Evolutionary conservation across 257 asterid species (phyloP), one percentile per base, ranked within the genome.

Genomic region (Misopates orontium): DNA sequence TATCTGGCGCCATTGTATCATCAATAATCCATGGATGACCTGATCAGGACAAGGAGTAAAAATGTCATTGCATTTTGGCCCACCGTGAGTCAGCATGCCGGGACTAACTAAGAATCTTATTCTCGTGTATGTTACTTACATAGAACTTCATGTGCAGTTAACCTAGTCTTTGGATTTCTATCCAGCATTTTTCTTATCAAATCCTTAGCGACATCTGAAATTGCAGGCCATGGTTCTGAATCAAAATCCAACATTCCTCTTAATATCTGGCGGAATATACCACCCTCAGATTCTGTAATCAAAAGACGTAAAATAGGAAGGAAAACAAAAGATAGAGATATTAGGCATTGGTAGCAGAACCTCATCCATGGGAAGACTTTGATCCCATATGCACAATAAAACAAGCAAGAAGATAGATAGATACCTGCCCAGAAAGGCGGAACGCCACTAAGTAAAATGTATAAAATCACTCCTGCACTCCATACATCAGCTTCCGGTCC

Each of bases 1-100:
- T 88, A 73, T 88, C 95, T 28, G 96, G 96, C 45, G 95, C 90
- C 82, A 84, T 74, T 68, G 81, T 84, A 84, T 85, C 91, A 71
- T 68, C 85, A 49, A 83, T 79, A 71, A 88, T 84, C 95, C 96
- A 88, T 39, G 95, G 95, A 78, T 88, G 95, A 69, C 89, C 96
- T 88, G 72, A 31, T 54, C 20, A 47, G 57, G 56, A 77, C 57
- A 64, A 50, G 24, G 53, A 62, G 63, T 55, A 8, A 45, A 45
- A 45, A 45, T 12, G 19, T 45, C 51, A 45, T 45, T 45, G 19
- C 19, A 45, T 45, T 45, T 45, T 45, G 51, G 18, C 12, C 10
- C 1, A n/a, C 51, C 51, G 51, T n/a, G 19, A 15, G 8, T 1
- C n/a, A 3, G 0, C 0, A 12, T 5, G n/a, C 18, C 51, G 0